Conservation (phyloP, 345 rosid species). For the Citrus medica region DNA sequence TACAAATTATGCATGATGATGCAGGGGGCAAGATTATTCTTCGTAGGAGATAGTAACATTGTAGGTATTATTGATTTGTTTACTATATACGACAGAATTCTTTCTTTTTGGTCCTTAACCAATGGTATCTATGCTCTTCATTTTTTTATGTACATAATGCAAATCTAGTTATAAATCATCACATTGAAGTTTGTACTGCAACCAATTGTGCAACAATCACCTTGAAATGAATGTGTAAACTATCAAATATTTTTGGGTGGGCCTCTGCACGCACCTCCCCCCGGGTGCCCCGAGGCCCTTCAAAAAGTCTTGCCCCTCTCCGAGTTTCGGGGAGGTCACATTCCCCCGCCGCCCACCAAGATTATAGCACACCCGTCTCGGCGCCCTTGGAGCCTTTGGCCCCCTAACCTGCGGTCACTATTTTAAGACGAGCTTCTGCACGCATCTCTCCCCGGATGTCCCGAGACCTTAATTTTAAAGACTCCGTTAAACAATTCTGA, state of each 20-base stretch:
- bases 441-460: too few species aligned
- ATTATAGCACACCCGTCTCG: too few species aligned
- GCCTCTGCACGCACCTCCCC: too few species aligned
- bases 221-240: not conserved
- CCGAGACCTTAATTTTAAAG: not conserved
- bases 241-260: not conserved
- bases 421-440: too few species aligned
- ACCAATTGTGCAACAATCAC: not conserved
- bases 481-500: not conserved
- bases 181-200: too few species aligned
- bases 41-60: slow-evolving; percentile 33
- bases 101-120: not conserved
- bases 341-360: too few species aligned
- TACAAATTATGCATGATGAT: slow-evolving; percentile 62
- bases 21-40: slow-evolving; percentile 59
- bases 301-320: too few species aligned
- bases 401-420: too few species aligned
- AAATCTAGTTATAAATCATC: not conserved
- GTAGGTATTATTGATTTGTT: not conserved
- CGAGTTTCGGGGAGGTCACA: too few species aligned
- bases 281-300: too few species aligned
- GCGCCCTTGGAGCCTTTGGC: too few species aligned
- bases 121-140: not conserved
- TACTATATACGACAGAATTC: not conserved
- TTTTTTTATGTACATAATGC: not conserved